Evolutionary conservation across 1,139 yeast species (phyloP).

Genomic region (Kodamaea ohmeri): DNA sequence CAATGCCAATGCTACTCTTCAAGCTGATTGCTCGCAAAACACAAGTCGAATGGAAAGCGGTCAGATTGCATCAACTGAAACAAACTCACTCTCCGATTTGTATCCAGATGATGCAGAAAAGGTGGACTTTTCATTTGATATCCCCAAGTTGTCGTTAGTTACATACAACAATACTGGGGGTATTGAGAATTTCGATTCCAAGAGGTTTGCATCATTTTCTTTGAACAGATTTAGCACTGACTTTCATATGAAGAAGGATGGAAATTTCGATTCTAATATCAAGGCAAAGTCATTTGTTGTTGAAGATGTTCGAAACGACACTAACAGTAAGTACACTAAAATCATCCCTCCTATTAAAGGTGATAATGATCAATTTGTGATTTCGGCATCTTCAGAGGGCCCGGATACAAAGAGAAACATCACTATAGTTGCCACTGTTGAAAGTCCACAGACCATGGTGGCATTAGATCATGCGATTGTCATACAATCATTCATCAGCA

Average conservation of each 20-base stretch:
- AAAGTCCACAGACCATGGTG: conserved; percentile 74
- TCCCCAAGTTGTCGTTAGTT: conserved; percentile 64
- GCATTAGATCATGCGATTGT: conserved; percentile 87
- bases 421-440: conserved; percentile 61
- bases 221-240: conserved; percentile 56
- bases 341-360: conserved; percentile 71
- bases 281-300: conserved; percentile 74
- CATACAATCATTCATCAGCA: conserved; percentile 58
- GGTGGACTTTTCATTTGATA: conserved; percentile 50
- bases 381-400: conserved; percentile 47
- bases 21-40: background rate
- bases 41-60: background rate
- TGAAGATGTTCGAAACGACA: conserved; percentile 62
- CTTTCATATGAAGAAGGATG: conserved; percentile 51
- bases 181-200: conserved; percentile 32
- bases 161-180: conserved; percentile 58
- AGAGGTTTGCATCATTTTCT: conserved; percentile 60
- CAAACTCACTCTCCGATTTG: background rate
- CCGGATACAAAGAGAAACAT: conserved; percentile 40
- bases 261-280: conserved; percentile 58
- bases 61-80: background rate
- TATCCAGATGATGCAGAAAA: conserved; percentile 34
- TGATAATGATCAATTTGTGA: conserved; percentile 69
- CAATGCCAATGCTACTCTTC: conserved; percentile 47
- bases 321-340: conserved; percentile 69